phyloP scores from a whole-genome alignment of 1,284 basidiomycete species.

The Singerocomus rubriflavus region DNA sequence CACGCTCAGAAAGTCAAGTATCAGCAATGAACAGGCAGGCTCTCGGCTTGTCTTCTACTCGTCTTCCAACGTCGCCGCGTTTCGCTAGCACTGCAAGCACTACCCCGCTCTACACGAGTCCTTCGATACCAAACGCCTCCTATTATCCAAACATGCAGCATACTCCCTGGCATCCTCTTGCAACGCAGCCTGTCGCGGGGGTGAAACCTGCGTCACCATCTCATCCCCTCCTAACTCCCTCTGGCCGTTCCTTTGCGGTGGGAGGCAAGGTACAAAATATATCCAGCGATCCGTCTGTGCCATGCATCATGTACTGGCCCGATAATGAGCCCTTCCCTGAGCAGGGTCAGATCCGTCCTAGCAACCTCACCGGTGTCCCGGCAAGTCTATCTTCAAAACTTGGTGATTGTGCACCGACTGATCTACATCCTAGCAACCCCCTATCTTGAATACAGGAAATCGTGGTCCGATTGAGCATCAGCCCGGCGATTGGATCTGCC shows the following conservation, averaged over 20 bases:
- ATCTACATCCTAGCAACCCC: slow-evolving; percentile 54
- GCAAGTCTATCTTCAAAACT: slow-evolving; percentile 37
- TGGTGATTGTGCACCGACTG: background rate
- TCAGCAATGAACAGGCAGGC: slow-evolving; percentile 30
- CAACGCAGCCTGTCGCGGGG: slow-evolving; percentile 16
- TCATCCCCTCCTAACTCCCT: slow-evolving; percentile 73
- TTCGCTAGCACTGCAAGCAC: slow-evolving; percentile 32
- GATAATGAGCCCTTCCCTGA: slow-evolving; percentile 80
- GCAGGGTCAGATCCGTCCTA: slow-evolving; percentile 70
- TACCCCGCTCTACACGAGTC: slow-evolving; percentile 10
- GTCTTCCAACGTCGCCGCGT: slow-evolving; percentile 42
- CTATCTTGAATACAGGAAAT: slow-evolving; percentile 87
- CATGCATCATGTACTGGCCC: slow-evolving; percentile 84
- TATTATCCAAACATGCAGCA: slow-evolving; percentile 18
- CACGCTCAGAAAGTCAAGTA: slow-evolving; percentile 43
- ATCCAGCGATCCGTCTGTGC: slow-evolving; percentile 61
- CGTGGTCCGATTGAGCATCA: slow-evolving; percentile 81
- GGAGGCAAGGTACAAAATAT: slow-evolving; percentile 77
- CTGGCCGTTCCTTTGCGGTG: slow-evolving; percentile 65
- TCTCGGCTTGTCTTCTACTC: slow-evolving; percentile 29
- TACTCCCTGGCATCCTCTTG: slow-evolving; percentile 12
- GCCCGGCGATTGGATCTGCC: slow-evolving; percentile 89
- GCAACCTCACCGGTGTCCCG: slow-evolving; percentile 46
- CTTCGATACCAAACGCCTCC: slow-evolving; percentile 27
- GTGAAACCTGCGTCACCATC: slow-evolving; percentile 36